Percentiles rank a stretch among this genome's conserved stretches.
Evolutionary conservation across 1,284 basidiomycete species (phyloP).

Genomic region (Leucoagaricus sp.): DNA sequence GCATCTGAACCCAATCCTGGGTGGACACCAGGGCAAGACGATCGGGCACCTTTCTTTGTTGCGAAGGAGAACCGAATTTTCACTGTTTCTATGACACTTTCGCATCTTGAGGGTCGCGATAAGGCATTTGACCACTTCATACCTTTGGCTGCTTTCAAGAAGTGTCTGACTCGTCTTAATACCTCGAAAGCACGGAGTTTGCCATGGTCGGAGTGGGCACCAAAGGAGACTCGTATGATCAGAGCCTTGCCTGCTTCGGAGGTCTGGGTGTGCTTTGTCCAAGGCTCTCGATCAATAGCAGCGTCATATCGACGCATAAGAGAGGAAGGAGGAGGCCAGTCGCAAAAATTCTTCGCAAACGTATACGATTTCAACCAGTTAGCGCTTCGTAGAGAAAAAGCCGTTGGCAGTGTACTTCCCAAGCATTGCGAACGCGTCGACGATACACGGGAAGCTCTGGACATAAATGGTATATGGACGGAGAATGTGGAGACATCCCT

Average conservation of each 20-base stretch:
- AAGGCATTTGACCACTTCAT: constrained; percentile 46
- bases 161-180: constrained; percentile 26
- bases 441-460: constrained; percentile 12
- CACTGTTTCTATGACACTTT: constrained; percentile 46
- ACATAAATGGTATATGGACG: constrained; percentile 21
- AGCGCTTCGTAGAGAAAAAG: constrained; percentile 32
- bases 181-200: constrained; percentile 29
- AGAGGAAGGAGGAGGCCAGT: constrained; percentile 4
- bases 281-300: constrained; percentile 47
- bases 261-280: constrained; percentile 62
- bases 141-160: constrained; percentile 45
- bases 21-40: constrained; percentile 37
- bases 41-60: constrained; percentile 50
- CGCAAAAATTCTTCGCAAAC: constrained; percentile 23
- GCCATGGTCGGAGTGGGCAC: constrained; percentile 57
- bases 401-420: constrained; percentile 1
- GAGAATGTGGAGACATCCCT: constrained; percentile 44
- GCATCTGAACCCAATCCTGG: constrained; percentile 57
- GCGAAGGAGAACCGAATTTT: constrained; percentile 46
- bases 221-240: constrained; percentile 44
- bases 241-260: constrained; percentile 27
- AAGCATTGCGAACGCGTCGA: not conserved
- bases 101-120: constrained; percentile 23
- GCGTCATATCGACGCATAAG: constrained; percentile 18
- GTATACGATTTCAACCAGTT: constrained; percentile 57